Conservation (phyloP, 2,329 filamentous ascomycete species). For the Cordyceps cicadae region DNA sequence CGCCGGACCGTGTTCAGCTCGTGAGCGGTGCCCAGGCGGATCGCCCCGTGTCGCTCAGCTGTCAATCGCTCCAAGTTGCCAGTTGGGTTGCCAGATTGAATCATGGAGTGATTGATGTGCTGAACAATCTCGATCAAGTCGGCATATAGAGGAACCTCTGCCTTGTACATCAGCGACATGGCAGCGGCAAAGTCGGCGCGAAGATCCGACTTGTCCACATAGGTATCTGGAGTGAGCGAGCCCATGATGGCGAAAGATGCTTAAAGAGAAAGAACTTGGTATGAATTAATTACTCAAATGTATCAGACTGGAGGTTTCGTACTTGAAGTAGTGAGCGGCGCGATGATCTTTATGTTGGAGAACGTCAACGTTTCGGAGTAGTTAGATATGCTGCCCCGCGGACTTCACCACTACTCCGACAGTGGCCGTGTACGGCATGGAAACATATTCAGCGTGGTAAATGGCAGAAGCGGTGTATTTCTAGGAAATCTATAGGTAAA, state of each 20-base stretch:
- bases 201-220: conserved; percentile 14
- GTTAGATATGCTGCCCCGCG: not conserved
- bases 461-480: not conserved
- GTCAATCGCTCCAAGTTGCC: conserved; percentile 13
- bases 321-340: too few relatives aligned
- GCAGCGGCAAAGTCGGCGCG: conserved; percentile 23
- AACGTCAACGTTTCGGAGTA: not conserved
- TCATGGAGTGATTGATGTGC: conserved; percentile 16
- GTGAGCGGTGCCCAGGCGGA: conserved; percentile 36
- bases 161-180: conserved; percentile 28
- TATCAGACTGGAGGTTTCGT: too few relatives aligned
- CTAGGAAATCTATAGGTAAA: not conserved
- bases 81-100: not conserved
- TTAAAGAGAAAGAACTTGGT: too few relatives aligned
- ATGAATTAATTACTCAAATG: too few relatives aligned
- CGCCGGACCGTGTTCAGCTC: conserved; percentile 35
- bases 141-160: conserved; percentile 28
- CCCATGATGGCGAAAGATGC: not conserved
- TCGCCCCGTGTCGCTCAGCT: conserved; percentile 37
- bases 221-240: too few relatives aligned
- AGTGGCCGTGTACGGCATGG: not conserved
- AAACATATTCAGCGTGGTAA: not conserved
- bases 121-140: conserved; percentile 24
- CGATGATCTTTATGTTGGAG: too few relatives aligned
- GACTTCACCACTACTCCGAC: not conserved